Base-by-base conservation (phyloP, 2,329 filamentous ascomycete species). In the Myotisia sp. region DNA sequence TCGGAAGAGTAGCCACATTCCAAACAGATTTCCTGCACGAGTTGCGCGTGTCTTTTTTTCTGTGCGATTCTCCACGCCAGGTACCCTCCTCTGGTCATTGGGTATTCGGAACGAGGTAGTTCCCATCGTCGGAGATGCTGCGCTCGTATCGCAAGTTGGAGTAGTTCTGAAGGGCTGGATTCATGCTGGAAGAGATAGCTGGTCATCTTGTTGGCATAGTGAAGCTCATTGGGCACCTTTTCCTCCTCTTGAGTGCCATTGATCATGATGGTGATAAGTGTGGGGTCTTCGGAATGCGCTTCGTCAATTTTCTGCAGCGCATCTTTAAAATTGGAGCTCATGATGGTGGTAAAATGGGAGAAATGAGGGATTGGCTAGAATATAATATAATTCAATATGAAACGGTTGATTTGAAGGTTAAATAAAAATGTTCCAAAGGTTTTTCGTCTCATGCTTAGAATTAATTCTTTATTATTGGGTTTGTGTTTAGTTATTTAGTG, bases 91-190 rank as follows among this genome's bases (percentile, higher is more conserved):
- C 77, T 75, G 1, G 76, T 86, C 64, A 74, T 74, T 5, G 83
- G 80, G 55, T 81, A 87, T 23, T 66, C 70, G 43, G 64, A 62
- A 31, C 83, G 76, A 0, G 82, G 80, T 1, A 87, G 71, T 57
- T 92, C 80, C 83, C 83, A 92, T 58, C 81, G 75, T 34, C 76
- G 71, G 48, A 92, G 81, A 56, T 92, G 84, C 55, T 92, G 84
- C 7, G 82, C 83, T 44, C 82, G 76, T 44, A 85, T 79, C 12
- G 84, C 84, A 29, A 90, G 65, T 42, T 73, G 73, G 35, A 92
- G 65, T 16, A 71, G 58, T 1, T 76, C 74, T 2, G 77, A 74
- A 1, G 82, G 75, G 18, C 63, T 45, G 0, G 80, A 74, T 6
- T 59, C 58, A 41, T 75, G 71, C 10, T 67, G 58, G 6, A 63